phyloP scores from a whole-genome alignment of 2,329 filamentous ascomycete species.

The Botrytis squamosa region DNA sequence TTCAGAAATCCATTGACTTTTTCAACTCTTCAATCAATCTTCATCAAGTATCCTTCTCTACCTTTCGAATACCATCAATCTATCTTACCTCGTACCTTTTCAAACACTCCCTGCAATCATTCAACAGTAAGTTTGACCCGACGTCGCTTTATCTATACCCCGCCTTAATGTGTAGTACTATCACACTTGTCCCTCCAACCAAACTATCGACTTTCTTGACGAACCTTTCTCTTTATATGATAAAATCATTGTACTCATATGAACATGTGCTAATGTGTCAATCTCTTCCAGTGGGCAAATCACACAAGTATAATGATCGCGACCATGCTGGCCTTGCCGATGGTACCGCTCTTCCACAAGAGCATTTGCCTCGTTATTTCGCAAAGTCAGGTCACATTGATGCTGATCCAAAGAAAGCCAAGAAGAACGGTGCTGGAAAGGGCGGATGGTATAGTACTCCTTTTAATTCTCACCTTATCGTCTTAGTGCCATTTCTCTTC shows the following conservation, averaged over 20 bases:
- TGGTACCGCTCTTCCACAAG: conserved; percentile 62
- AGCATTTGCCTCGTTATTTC: conserved; percentile 87
- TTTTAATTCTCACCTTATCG: not conserved
- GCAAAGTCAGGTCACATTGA: conserved; percentile 81
- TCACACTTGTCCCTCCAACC: conserved; percentile 25
- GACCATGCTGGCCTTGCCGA: conserved; percentile 77
- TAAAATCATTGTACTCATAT: not conserved
- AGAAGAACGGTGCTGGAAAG: conserved; percentile 92
- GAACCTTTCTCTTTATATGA: conserved; percentile 18
- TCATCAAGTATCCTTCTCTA: not conserved
- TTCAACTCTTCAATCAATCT: not conserved
- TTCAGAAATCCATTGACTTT: conserved; percentile 13
- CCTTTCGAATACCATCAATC: conserved; percentile 5
- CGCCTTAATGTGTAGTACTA: conserved; percentile 4
- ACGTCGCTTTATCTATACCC: conserved; percentile 18
- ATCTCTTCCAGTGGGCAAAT: conserved; percentile 78
- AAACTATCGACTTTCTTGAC: not conserved
- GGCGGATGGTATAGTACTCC: conserved; percentile 77
- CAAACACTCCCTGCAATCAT: conserved; percentile 20
- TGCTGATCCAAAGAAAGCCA: conserved; percentile 85
- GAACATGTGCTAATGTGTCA: conserved; percentile 25
- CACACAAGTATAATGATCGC: conserved; percentile 93
- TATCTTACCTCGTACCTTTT: not conserved
- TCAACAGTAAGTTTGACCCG: conserved; percentile 18
- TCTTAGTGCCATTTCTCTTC: conserved; percentile 10